These are phyloP conservation scores for Colletotrichum navitas DNA, from an alignment of 2,329 filamentous ascomycete species.

Conservation along the genomic window DNA sequence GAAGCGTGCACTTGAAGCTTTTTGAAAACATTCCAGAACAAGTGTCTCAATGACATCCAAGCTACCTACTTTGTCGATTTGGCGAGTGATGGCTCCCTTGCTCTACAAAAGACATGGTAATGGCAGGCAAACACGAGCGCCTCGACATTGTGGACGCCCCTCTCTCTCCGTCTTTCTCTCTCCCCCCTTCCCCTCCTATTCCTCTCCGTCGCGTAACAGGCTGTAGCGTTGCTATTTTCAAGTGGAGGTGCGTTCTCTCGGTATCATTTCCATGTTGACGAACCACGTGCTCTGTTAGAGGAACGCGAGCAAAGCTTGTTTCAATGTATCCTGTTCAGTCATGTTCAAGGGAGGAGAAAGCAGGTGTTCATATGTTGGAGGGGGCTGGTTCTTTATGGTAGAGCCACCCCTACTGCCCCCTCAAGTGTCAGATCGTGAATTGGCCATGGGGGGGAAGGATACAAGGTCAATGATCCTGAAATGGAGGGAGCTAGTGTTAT, in stretches of 20 bases:
- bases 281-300: not conserved
- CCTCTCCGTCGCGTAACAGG: not conserved
- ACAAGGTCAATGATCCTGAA: constrained; percentile 48
- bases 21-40: not conserved
- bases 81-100: not conserved
- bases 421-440: too few species aligned
- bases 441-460: too few species aligned
- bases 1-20: not conserved
- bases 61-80: not conserved
- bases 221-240: not conserved
- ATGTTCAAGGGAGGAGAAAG: not conserved
- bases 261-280: not conserved
- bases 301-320: not conserved
- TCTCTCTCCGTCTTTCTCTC: not conserved
- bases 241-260: not conserved
- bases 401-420: too few species aligned
- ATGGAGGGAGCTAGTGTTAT: constrained; percentile 50
- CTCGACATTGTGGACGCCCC: not conserved
- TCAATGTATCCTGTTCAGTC: not conserved
- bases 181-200: not conserved
- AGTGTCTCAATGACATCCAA: not conserved
- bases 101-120: not conserved
- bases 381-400: not conserved
- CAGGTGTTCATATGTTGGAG: not conserved
- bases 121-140: not conserved